Base-by-base conservation (phyloP, 2,329 filamentous ascomycete genomes). In the Proliferodiscus dingleyae region DNA sequence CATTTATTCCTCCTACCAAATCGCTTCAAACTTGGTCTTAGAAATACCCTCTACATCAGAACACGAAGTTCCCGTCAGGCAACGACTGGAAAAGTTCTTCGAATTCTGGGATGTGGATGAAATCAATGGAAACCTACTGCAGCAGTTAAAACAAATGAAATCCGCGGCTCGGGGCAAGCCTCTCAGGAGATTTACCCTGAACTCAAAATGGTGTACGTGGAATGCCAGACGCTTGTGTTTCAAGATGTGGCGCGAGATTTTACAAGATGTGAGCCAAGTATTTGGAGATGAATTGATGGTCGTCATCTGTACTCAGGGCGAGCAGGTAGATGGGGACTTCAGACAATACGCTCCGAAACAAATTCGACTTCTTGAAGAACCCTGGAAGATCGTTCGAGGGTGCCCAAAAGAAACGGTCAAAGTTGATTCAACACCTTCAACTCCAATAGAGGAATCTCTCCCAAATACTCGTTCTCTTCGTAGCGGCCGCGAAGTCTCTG, bases 281-380 rank as follows among this genome's bases (percentile, higher is more conserved):
- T 46, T 46, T 37, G 43, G 43, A 2, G 37, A 46, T 28, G 43
- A 46, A 16, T 23, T 46, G 26, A 21, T 4, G 9, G 37, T 46
- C 16, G 37, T 46, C 4, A 23, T 46, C 6, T 36, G 26, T 26
- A 36, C 10, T 37, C 37, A 32, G 18, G 43, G 43, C 13, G 29
- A 33, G n/a, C 30, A 36, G n/a, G 43, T 46, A 8, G 7, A 41
- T 16, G 22, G 21, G 13, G 43, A 46, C 11, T 36, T 41, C 18
- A 23, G 22, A 23, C 8, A 13, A 1, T 30, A 21, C n/a, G 37
- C 43, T 11, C 43, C 43, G 7, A 46, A 22, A 24, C 18, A n/a
- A 8, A 37, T 46, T 11, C 29, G 23, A 28, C 28, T 34, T 9
- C 13, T 46, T 9, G 43, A 46, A 36, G 21, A 15, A 9, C n/a